Conservation (phyloP, 441 rosid species). For the Brassica hybrid region DNA sequence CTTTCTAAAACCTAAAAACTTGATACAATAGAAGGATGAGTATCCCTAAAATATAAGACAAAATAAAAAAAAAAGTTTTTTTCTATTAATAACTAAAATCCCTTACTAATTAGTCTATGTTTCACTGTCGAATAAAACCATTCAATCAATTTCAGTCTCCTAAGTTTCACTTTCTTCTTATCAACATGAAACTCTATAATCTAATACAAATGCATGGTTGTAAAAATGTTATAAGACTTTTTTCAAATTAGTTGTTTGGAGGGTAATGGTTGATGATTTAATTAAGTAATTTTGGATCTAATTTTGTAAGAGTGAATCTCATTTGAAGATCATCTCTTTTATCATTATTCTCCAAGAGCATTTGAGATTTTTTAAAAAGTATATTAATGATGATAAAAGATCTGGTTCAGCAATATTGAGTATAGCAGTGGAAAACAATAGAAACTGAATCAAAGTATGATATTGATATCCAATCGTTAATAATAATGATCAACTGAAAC, state of each 20-base stretch:
- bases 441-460: not conserved
- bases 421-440: not conserved
- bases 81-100: not conserved
- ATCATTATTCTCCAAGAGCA: not conserved
- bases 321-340: not conserved
- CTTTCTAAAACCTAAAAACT: not conserved
- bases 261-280: not conserved
- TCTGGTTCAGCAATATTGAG: not conserved
- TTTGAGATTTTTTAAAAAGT: not conserved
- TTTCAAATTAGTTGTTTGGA: not conserved
- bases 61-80: too few relatives aligned
- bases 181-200: not conserved
- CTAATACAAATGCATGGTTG: not conserved
- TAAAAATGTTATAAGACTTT: not conserved
- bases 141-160: not conserved
- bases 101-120: not conserved
- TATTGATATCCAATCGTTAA: not conserved
- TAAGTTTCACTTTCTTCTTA: not conserved
- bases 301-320: not conserved
- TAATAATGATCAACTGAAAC: slow-evolving; percentile 3
- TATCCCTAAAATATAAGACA: not conserved
- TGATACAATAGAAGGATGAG: not conserved
- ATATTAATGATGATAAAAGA: too few relatives aligned
- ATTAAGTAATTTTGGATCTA: not conserved
- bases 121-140: not conserved